phyloP scores from a whole-genome alignment of 1,284 basidiomycete genomes.

The Rhodotorula sp. region DNA sequence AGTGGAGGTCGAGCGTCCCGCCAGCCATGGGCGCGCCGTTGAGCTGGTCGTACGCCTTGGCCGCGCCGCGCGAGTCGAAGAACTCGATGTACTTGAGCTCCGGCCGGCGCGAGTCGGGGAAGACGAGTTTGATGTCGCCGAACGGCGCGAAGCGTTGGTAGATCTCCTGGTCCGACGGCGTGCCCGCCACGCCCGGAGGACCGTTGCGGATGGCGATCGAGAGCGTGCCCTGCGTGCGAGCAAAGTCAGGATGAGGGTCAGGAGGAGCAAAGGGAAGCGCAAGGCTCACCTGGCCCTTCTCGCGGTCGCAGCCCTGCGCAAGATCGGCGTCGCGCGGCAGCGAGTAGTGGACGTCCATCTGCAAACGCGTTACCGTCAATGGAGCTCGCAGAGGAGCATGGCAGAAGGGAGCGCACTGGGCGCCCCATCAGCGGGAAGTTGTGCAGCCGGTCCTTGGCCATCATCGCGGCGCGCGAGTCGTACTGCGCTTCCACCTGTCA shows the following conservation, averaged over 20 bases:
- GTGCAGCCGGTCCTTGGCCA: slow-evolving; percentile 82
- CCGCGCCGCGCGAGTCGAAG: slow-evolving; percentile 74
- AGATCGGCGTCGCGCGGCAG: slow-evolving; percentile 79
- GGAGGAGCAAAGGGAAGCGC: neutral
- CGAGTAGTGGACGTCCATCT: slow-evolving; percentile 98
- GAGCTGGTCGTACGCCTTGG: slow-evolving; percentile 76
- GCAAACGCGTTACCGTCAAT: slow-evolving; percentile 10
- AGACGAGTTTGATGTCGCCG: slow-evolving; percentile 84
- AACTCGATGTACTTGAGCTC: slow-evolving; percentile 78
- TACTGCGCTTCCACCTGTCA: slow-evolving; percentile 58
- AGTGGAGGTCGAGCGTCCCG: slow-evolving; percentile 81
- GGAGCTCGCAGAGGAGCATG: neutral
- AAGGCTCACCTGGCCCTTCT: slow-evolving; percentile 76
- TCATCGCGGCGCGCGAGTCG: slow-evolving; percentile 86
- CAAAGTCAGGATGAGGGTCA: slow-evolving; percentile 41
- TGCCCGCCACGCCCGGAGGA: slow-evolving; percentile 65
- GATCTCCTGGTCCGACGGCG: slow-evolving; percentile 77
- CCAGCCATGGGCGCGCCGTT: slow-evolving; percentile 71
- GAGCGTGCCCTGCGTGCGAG: slow-evolving; percentile 75
- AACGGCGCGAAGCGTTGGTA: slow-evolving; percentile 78
- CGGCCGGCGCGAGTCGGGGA: slow-evolving; percentile 51
- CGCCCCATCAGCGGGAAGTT: slow-evolving; percentile 79
- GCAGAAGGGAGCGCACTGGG: slow-evolving; percentile 25
- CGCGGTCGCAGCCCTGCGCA: slow-evolving; percentile 69
- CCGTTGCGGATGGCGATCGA: slow-evolving; percentile 64